Base-by-base conservation (phyloP, 805 yeast species). In the Zygotorulaspora chibaensis region DNA sequence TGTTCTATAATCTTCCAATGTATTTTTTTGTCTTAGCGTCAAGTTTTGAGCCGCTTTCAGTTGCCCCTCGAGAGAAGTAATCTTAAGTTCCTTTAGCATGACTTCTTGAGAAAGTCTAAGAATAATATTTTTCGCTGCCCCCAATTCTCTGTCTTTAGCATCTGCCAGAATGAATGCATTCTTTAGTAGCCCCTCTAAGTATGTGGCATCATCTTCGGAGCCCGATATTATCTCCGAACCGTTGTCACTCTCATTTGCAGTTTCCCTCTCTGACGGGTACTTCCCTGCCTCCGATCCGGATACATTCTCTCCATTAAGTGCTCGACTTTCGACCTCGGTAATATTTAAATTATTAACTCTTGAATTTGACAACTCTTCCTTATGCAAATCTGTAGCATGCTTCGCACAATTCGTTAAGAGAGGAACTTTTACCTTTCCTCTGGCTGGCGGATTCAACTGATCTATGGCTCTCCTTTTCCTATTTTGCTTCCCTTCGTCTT, bases 11-110 rank as follows among this genome's bases (percentile, higher is more conserved):
- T 48, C 47, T 15, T 42, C 37, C 11, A 46, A 20, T 11, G 35
- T 34, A 8, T 28, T 33, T 16, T 39, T 33, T 23, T 40, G 44
- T 13, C 36, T 28, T 17, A 42, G 13, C 10, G 38, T 25, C 15
- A 35, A 36, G 12, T 18, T 38, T 27, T 41, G 35, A 23, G 48
- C 35, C 25, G 28, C 31, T 30, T 29, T 50, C 18, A 48, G 34
- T 35, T 35, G 50, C 16, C 58, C 61, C 4, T 31, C 23, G 11
- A 58, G 53, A 7, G 62, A 50, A 8, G 61, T 51, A 3, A 59
- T 42, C 34, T 48, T 45, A 30, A 57, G 17, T 35, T 59, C 54
- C 16, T 55, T 47, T 16, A 48, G 36, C 42, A 59, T 49, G 4
- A 55, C 46, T 29, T 53, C 56, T 29, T 40, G 42, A 4, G 59